Percentiles rank a stretch among this genome's conserved stretches.
phyloP scores from a whole-genome alignment of 179 eudicot genomes.

The Gypsophila paniculata region DNA sequence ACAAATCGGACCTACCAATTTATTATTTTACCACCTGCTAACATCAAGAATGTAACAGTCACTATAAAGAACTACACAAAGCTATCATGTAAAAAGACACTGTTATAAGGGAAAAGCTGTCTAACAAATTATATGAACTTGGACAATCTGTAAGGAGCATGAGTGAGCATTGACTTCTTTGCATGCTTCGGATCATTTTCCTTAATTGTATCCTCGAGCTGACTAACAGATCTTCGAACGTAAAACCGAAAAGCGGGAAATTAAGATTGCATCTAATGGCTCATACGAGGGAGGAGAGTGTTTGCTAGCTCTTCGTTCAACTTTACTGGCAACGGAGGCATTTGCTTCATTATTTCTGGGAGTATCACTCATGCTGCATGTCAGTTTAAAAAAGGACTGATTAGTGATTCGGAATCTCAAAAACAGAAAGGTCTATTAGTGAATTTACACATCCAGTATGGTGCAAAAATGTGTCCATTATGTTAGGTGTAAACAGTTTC shows the following conservation, averaged over 20 bases:
- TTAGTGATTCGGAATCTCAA: neutral
- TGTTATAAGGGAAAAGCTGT: neutral
- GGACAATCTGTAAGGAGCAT: slow-evolving; percentile 27
- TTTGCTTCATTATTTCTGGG: slow-evolving; percentile 94
- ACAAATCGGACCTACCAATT: slow-evolving; percentile 23
- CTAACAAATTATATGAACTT: slow-evolving; percentile 2
- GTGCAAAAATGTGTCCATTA: too few relatives aligned
- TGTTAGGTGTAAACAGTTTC: too few relatives aligned
- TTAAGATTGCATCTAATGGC: slow-evolving; percentile 49
- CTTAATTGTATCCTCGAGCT: slow-evolving; percentile 12
- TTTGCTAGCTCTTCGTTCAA: slow-evolving; percentile 77
- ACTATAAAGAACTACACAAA: slow-evolving; percentile 28
- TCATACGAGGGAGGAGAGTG: slow-evolving; percentile 53
- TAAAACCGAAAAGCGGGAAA: neutral
- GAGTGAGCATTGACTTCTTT: slow-evolving; percentile 22
- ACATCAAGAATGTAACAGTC: slow-evolving; percentile 24
- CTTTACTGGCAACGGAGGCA: slow-evolving; percentile 94
- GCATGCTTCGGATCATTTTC: slow-evolving; percentile 20
- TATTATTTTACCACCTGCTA: slow-evolving; percentile 28
- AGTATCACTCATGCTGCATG: slow-evolving; percentile 61
- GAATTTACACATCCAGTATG: too few relatives aligned
- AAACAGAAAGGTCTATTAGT: neutral
- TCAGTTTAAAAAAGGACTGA: neutral
- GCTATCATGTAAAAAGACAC: slow-evolving; percentile 23
- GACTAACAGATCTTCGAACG: slow-evolving; percentile 14